Evolutionary conservation across 257 asterid species (phyloP).

Genomic region (Scutellaria barbata): DNA sequence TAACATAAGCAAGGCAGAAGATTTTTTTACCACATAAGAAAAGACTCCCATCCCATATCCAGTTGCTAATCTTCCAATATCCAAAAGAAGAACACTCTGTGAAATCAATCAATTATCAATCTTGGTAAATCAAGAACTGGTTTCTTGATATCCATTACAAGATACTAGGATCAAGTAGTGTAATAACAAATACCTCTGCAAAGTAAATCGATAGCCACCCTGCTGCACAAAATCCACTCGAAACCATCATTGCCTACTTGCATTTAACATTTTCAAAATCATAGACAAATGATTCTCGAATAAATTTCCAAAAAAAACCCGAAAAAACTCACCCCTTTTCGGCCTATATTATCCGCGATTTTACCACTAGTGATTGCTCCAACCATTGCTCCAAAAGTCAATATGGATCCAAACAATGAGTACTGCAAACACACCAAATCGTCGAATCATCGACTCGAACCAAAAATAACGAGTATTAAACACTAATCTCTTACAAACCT

Average conservation of each 20-base stretch:
- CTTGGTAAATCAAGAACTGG: slow-evolving; percentile 28
- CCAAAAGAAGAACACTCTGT: slow-evolving; percentile 65
- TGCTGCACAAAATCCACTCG: slow-evolving; percentile 72
- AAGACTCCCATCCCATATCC: slow-evolving; percentile 98
- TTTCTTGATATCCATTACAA: slow-evolving; percentile 10
- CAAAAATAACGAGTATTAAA: too few species aligned
- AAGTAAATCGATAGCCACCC: slow-evolving; percentile 92
- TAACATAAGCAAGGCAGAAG: neutral
- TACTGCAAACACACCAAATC: slow-evolving; percentile 51
- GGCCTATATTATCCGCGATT: slow-evolving; percentile 79
- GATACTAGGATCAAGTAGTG: neutral
- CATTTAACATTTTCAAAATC: slow-evolving; percentile 30
- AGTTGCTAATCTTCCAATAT: slow-evolving; percentile 83
- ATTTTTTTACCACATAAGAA: slow-evolving; percentile 70
- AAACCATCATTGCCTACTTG: slow-evolving; percentile 84
- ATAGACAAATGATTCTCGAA: neutral
- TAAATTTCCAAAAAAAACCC: neutral
- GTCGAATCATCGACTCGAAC: too few species aligned
- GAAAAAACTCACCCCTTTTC: slow-evolving; percentile 75
- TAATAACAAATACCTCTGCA: slow-evolving; percentile 58
- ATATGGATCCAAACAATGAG: slow-evolving; percentile 88
- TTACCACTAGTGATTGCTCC: slow-evolving; percentile 93
- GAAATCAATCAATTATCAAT: slow-evolving; percentile 4
- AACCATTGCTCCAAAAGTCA: slow-evolving; percentile 95
- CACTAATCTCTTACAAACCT: slow-evolving; percentile 54